phyloP scores from a whole-genome alignment of 495 filamentous ascomycete species.

The Neurospora sp. region DNA sequence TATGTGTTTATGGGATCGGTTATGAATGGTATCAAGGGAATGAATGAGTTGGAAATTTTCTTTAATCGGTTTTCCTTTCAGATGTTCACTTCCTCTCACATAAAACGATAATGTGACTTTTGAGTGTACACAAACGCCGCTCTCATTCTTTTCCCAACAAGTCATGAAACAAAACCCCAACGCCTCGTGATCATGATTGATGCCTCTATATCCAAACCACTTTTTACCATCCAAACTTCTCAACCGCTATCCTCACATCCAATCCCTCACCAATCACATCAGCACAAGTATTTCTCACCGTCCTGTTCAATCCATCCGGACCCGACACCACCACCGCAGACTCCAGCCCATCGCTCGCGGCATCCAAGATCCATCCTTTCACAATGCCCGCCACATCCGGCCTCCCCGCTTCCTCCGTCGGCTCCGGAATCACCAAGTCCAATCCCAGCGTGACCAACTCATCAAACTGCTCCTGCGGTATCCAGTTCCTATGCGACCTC shows the following conservation, averaged over 20 bases:
- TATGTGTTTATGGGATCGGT: background rate
- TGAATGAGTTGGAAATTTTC: background rate
- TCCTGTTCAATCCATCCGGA: conserved; percentile 44
- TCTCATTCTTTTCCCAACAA: background rate
- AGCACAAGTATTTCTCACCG: conserved; percentile 43
- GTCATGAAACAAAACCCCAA: background rate
- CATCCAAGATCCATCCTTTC: conserved; percentile 18
- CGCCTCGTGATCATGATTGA: background rate
- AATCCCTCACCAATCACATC: conserved; percentile 27
- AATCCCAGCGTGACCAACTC: conserved; percentile 36
- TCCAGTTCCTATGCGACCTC: conserved; percentile 39
- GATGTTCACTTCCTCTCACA: background rate
- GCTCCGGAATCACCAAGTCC: conserved; percentile 38
- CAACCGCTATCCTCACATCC: conserved; percentile 32
- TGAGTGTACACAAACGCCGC: background rate
- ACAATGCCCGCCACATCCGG: conserved; percentile 38
- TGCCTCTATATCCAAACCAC: background rate
- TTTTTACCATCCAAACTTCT: conserved; percentile 43
- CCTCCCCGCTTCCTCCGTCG: conserved; percentile 40
- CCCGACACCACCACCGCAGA: conserved; percentile 43
- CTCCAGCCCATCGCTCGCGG: conserved; percentile 16
- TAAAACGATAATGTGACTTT: background rate
- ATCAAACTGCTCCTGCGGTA: conserved; percentile 34
- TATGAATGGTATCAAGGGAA: too few species aligned
- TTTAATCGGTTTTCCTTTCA: background rate